These are phyloP conservation scores for Diaporthe australafricana DNA, from an alignment of 2,329 filamentous ascomycete genomes.

Conservation along the genomic window DNA sequence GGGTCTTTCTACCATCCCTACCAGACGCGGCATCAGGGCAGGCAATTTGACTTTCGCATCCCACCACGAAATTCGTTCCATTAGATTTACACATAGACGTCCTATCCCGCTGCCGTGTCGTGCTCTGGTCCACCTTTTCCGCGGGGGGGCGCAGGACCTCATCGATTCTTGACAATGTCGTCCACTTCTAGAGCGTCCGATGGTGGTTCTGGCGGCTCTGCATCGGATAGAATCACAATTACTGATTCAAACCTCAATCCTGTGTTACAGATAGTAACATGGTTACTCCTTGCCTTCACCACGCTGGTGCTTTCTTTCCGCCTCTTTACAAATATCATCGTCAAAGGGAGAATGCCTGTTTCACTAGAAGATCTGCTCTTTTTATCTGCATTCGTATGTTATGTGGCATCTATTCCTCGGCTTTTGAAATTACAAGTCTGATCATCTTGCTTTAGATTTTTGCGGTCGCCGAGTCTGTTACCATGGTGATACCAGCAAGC, in stretches of 20 bases:
- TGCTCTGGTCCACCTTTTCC: neutral
- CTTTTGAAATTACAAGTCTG: neutral
- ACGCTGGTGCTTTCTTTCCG: neutral
- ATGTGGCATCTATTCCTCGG: neutral
- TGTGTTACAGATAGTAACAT: neutral
- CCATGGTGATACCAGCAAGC: neutral
- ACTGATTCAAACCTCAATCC: neutral
- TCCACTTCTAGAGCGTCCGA: neutral
- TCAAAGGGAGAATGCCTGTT: neutral
- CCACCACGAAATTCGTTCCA: too few species aligned
- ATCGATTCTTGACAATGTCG: neutral
- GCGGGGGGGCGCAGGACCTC: neutral
- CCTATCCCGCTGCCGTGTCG: neutral
- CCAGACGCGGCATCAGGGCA: neutral
- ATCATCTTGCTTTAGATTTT: neutral
- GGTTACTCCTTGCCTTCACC: neutral
- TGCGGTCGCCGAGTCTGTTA: neutral
- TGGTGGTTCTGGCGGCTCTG: neutral
- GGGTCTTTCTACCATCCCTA: neutral
- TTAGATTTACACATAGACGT: neutral
- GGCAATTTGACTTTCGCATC: neutral
- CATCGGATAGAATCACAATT: neutral
- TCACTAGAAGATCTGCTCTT: neutral
- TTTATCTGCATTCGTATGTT: slow-evolving; percentile 2
- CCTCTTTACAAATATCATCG: neutral